Evolutionary conservation across 1,284 basidiomycete species (phyloP).

Genomic region (Gomphus bonarii): DNA sequence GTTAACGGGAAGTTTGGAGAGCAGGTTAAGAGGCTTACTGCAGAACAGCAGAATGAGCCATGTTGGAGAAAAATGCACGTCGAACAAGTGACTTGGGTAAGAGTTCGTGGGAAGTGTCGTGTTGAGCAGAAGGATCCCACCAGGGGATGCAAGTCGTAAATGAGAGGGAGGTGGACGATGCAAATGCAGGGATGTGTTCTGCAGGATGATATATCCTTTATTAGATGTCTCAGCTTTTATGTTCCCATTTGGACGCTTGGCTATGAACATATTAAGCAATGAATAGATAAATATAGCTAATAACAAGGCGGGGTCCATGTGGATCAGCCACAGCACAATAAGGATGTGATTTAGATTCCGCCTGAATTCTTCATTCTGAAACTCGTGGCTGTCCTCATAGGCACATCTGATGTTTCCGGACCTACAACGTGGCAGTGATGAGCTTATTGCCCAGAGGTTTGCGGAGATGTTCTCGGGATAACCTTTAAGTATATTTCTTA

Average conservation of each 20-base stretch:
- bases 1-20: background rate
- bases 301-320: too few relatives aligned
- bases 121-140: background rate
- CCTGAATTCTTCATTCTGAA: too few relatives aligned
- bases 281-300: background rate
- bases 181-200: background rate
- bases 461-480: too few relatives aligned
- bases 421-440: too few relatives aligned
- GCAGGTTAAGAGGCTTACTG: background rate
- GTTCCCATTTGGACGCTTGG: background rate
- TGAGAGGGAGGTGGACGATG: background rate
- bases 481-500: too few relatives aligned
- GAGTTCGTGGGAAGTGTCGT: background rate
- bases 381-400: too few relatives aligned
- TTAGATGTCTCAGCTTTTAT: background rate
- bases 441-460: too few relatives aligned
- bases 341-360: too few relatives aligned
- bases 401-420: too few relatives aligned
- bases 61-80: background rate
- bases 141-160: background rate
- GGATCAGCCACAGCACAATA: background rate
- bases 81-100: background rate
- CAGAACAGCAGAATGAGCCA: background rate
- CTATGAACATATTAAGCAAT: background rate
- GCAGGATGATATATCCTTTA: background rate